Conservation (phyloP, 2,329 filamentous ascomycete genomes). For the Blumeria hordei region DNA sequence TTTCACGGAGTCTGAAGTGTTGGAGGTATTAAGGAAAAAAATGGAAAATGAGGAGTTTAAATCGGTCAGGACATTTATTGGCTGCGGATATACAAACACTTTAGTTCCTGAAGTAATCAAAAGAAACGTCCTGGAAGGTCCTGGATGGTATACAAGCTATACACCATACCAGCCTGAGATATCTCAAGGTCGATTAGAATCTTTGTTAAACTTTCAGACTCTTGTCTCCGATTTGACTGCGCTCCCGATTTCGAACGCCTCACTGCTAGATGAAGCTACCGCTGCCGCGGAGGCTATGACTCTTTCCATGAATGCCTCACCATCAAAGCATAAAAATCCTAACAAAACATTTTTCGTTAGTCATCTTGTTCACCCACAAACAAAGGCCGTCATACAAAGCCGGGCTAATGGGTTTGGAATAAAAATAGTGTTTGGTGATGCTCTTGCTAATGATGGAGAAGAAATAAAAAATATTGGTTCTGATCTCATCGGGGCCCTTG, state of each 20-base stretch:
- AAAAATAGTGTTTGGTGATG: slow-evolving; percentile 46
- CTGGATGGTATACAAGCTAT: slow-evolving; percentile 94
- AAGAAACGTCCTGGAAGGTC: slow-evolving; percentile 76
- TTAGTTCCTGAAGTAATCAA: slow-evolving; percentile 74
- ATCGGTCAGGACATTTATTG: slow-evolving; percentile 47
- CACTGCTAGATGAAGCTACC: slow-evolving; percentile 72
- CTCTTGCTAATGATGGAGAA: slow-evolving; percentile 38
- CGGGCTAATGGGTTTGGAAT: slow-evolving; percentile 85
- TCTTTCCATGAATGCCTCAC: slow-evolving; percentile 55
- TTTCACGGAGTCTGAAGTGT: slow-evolving; percentile 31
- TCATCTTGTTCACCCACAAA: slow-evolving; percentile 61
- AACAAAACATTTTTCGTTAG: slow-evolving; percentile 73
- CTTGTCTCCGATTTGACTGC: slow-evolving; percentile 73
- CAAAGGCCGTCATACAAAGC: slow-evolving; percentile 58
- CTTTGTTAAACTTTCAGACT: slow-evolving; percentile 86
- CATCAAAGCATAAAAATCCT: slow-evolving; percentile 45
- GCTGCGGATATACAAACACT: slow-evolving; percentile 73
- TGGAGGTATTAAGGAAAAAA: slow-evolving; percentile 26
- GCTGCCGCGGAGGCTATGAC: slow-evolving; percentile 94
- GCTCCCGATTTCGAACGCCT: slow-evolving; percentile 73
- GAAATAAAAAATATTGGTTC: slow-evolving; percentile 51
- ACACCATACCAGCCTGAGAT: slow-evolving; percentile 95
- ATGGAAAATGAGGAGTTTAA: slow-evolving; percentile 10
- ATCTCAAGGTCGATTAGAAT: slow-evolving; percentile 82
- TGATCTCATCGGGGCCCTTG: slow-evolving; percentile 67